Conservation (phyloP, 2,329 filamentous ascomycete species). For the Pleomassaria siparia region DNA sequence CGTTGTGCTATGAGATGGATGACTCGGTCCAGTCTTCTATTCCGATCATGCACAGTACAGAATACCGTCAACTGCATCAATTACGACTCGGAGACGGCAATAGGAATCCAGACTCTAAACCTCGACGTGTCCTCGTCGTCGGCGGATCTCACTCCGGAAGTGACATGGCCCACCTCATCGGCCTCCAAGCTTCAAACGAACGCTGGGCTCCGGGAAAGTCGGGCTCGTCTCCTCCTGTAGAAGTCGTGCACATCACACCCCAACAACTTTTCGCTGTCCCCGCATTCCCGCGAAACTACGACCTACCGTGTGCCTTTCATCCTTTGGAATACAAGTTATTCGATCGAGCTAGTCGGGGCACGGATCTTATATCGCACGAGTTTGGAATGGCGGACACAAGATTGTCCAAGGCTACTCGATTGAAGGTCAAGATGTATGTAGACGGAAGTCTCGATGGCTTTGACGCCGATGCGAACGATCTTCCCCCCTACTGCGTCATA, state of each 20-base stretch:
- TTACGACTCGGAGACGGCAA: slow-evolving; percentile 18
- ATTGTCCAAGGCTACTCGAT: neutral
- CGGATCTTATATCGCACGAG: slow-evolving; percentile 5
- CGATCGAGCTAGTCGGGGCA: slow-evolving; percentile 41
- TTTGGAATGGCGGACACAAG: slow-evolving; percentile 4
- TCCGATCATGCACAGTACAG: slow-evolving; percentile 65
- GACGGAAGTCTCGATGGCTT: slow-evolving; percentile 3
- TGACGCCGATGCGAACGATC: slow-evolving; percentile 33
- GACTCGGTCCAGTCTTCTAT: neutral
- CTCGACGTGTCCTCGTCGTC: slow-evolving; percentile 58
- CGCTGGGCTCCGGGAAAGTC: slow-evolving; percentile 47
- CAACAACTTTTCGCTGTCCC: slow-evolving; percentile 71
- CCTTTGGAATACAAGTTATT: slow-evolving; percentile 5
- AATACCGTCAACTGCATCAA: slow-evolving; percentile 58
- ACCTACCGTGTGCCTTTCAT: slow-evolving; percentile 5
- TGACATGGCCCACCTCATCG: slow-evolving; percentile 70
- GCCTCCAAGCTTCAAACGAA: slow-evolving; percentile 66
- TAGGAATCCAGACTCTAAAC: neutral
- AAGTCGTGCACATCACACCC: slow-evolving; percentile 66
- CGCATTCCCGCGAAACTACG: slow-evolving; percentile 33
- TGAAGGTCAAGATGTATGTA: slow-evolving; percentile 4
- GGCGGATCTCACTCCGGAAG: slow-evolving; percentile 79
- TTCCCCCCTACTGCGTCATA: slow-evolving; percentile 64
- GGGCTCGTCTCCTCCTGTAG: slow-evolving; percentile 15
- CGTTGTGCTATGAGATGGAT: slow-evolving; percentile 7